Conservation (phyloP, 78 protist genomes). For the Cavenderia fasciculata region DNA sequence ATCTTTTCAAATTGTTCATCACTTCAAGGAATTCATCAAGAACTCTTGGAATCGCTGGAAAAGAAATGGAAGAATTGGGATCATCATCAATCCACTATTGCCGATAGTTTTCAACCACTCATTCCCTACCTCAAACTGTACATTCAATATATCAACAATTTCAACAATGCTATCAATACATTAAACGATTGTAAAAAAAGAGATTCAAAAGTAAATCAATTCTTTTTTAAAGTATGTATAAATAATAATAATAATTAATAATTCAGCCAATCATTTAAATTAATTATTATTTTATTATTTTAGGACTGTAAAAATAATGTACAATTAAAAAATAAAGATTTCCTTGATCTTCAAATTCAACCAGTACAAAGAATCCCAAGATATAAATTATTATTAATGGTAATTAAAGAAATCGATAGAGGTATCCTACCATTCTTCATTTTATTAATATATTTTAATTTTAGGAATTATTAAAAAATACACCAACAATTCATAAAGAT, state of each 20-base stretch:
- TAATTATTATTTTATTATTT: neutral
- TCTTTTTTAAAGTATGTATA: constrained; percentile 30
- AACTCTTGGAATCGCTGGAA: constrained; percentile 29
- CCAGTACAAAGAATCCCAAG: constrained; percentile 79
- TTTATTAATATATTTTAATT: too few species aligned
- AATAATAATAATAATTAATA: neutral
- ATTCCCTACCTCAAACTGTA: constrained; percentile 56
- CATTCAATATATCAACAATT: constrained; percentile 59
- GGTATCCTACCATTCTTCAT: neutral
- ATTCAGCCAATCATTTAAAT: neutral
- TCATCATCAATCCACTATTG: constrained; percentile 8
- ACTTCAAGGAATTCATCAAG: constrained; percentile 53
- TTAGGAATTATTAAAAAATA: constrained; percentile 21
- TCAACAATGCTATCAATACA: constrained; percentile 30
- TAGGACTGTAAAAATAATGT: constrained; percentile 35
- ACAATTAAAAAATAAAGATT: constrained; percentile 24
- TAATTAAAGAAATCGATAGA: neutral
- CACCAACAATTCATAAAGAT: constrained; percentile 50
- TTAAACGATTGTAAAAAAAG: constrained; percentile 56
- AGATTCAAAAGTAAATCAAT: constrained; percentile 51
- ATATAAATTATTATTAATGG: constrained; percentile 32
- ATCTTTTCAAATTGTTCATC: constrained; percentile 44
- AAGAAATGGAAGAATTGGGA: neutral
- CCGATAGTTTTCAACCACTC: constrained; percentile 26
- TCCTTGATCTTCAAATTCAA: constrained; percentile 61